Evolutionary conservation across 2,329 filamentous ascomycete genomes (phyloP), one percentile per base, ranked within the genome.

Genomic region (Hypoxylon sp.): DNA sequence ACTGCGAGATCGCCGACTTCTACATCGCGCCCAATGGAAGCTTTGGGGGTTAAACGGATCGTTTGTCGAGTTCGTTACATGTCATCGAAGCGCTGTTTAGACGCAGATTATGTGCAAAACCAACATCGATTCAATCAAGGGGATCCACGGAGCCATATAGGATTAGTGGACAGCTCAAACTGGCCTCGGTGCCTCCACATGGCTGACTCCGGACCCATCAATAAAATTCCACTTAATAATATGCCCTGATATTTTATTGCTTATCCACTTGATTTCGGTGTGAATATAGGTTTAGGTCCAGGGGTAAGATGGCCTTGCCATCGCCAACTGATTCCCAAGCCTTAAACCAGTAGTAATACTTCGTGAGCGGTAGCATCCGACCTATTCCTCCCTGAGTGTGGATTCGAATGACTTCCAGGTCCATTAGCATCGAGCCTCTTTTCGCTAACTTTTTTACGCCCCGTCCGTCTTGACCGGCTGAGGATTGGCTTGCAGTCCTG

Each of bases 181-280:
- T 38, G 53, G 53, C 30, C 38, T 30, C 8, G 38, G 28, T 26
- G 6, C 24, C 6, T 3, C 24, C 6, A 22, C 4, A 28, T 42
- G 32, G 44, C 42, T 20, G 22, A 28, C 32, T 28, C 4, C 22
- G 2, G 50, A 42, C 14, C n/a, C 24, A 18, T 24, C n/a, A 57
- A 57, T 42, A 50, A 57, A 49, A 40, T 42, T 22, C 32, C 33
- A 44, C 22, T 38, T 49, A 40, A 57, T 26, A 49, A 24, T 33
- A 30, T 11, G 20, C n/a, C 9, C 20, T 8, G 20, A 16, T 36
- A 11, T 33, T 22, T 22, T 54, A 16, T 9, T 6, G 18, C 14
- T 30, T 53, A 22, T 9, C 30, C 32, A 33, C 32, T 33, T 22
- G 5, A 26, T 3, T 16, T 22, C 24, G 9, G 42, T 38, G 4